phyloP scores from a whole-genome alignment of 768 basidiomycete species.

The Butyriboletus loyo region DNA sequence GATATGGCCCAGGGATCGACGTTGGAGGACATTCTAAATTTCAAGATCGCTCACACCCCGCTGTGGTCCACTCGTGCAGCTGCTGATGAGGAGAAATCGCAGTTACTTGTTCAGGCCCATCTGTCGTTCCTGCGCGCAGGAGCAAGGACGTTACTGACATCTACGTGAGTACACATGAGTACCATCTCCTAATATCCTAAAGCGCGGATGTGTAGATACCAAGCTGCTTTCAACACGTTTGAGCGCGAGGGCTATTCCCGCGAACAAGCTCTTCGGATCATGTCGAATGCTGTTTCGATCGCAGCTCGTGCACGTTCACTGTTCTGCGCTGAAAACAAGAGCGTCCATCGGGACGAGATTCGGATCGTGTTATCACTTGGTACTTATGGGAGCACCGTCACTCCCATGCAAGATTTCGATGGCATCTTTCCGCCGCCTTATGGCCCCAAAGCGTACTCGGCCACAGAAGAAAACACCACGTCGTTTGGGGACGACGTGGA shows the following conservation, averaged over 20 bases:
- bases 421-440: conserved; percentile 76
- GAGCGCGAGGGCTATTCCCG: conserved; percentile 46
- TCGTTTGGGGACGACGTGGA: conserved; percentile 38
- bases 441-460: conserved; percentile 50
- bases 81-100: conserved; percentile 45
- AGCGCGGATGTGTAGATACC: conserved; percentile 53
- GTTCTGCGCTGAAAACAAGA: conserved; percentile 29
- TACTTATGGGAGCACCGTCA: conserved; percentile 66
- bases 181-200: not conserved
- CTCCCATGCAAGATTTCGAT: conserved; percentile 67
- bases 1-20: conserved; percentile 52
- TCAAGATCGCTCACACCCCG: conserved; percentile 49
- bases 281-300: conserved; percentile 52
- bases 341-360: conserved; percentile 24
- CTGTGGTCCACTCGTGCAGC: conserved; percentile 74
- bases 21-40: conserved; percentile 48
- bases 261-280: conserved; percentile 42
- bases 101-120: conserved; percentile 53
- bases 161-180: conserved; percentile 47
- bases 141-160: conserved; percentile 61
- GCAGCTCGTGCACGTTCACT: conserved; percentile 45
- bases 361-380: conserved; percentile 70
- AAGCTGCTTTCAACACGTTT: conserved; percentile 58
- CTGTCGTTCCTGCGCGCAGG: conserved; percentile 62
- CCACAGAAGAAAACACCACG: conserved; percentile 37